Evolutionary conservation across 129 eudicot genomes (phyloP).

Genomic region (Glebionis coronaria): DNA sequence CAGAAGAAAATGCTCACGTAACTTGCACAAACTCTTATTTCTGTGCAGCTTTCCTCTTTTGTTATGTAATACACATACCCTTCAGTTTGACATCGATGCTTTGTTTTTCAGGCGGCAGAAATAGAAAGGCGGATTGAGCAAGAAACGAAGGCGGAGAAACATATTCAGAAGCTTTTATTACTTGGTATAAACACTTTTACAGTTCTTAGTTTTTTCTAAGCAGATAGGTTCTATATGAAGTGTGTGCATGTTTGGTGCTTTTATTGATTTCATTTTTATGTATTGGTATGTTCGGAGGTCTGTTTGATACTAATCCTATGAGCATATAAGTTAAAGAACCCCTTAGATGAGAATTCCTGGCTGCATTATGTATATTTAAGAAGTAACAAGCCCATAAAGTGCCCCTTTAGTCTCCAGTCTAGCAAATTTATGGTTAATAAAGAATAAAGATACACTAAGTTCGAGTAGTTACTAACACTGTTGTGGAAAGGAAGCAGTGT

Average conservation of each 20-base stretch:
- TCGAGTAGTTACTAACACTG: too few relatives aligned
- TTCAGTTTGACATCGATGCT: neutral
- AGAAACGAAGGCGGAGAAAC: constrained; percentile 95
- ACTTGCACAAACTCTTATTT: constrained; percentile 7
- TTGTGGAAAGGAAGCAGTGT: too few relatives aligned
- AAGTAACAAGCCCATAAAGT: neutral
- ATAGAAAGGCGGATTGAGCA: constrained; percentile 95
- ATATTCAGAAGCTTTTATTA: constrained; percentile 81
- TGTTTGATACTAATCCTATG: neutral
- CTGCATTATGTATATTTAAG: neutral
- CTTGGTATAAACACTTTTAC: constrained; percentile 54
- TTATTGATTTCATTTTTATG: neutral
- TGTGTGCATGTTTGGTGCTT: neutral
- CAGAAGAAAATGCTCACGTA: constrained; percentile 82
- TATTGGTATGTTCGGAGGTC: neutral
- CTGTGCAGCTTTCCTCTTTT: constrained; percentile 9
- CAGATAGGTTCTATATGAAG: too few relatives aligned
- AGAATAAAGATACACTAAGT: neutral
- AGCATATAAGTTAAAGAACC: neutral
- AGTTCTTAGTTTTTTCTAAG: neutral
- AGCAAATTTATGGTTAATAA: neutral
- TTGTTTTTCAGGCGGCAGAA: constrained; percentile 63
- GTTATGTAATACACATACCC: constrained; percentile 1
- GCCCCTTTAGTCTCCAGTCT: neutral
- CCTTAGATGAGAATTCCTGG: neutral